A percentile compares a stretch with the other conserved stretches of the same genome.
Evolutionary conservation across 2,329 filamentous ascomycete species (phyloP).

Genomic region (Simplicillium sp.): DNA sequence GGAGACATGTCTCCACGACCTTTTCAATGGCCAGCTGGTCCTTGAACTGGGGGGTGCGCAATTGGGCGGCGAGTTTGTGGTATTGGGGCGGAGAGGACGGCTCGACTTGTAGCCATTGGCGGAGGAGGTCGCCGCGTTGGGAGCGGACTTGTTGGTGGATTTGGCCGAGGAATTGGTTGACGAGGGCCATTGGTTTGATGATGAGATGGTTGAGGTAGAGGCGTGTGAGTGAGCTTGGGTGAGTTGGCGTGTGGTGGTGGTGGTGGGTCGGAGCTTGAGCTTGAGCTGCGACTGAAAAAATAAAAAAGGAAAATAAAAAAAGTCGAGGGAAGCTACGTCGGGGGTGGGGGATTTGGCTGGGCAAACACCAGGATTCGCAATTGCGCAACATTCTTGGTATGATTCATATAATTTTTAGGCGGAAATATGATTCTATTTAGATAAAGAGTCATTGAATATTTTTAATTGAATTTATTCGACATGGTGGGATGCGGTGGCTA

Average conservation of each 20-base stretch:
- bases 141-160: slow-evolving; percentile 47
- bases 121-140: slow-evolving; percentile 56
- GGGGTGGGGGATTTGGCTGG: slow-evolving; percentile 7
- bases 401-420: neutral
- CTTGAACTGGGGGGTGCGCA: slow-evolving; percentile 44
- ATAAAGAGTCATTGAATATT: neutral
- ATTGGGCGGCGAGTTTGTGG: slow-evolving; percentile 55
- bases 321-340: slow-evolving; percentile 9
- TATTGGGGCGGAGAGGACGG: slow-evolving; percentile 61
- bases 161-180: slow-evolving; percentile 58
- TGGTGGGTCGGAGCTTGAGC: no score
- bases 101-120: slow-evolving; percentile 66
- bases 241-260: neutral
- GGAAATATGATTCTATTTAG: neutral
- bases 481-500: no score
- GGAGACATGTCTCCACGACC: slow-evolving; percentile 54
- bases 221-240: neutral
- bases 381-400: neutral
- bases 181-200: slow-evolving; percentile 42
- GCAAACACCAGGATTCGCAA: no score
- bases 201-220: slow-evolving; percentile 1
- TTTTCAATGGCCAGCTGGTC: slow-evolving; percentile 45
- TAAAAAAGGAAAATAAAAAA: neutral
- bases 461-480: neutral
- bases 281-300: no score